Percentiles rank a stretch among this genome's conserved stretches.
These are phyloP conservation scores for Colletotrichum trifolii DNA, from an alignment of 2,329 filamentous ascomycete genomes.

Conservation along the genomic window DNA sequence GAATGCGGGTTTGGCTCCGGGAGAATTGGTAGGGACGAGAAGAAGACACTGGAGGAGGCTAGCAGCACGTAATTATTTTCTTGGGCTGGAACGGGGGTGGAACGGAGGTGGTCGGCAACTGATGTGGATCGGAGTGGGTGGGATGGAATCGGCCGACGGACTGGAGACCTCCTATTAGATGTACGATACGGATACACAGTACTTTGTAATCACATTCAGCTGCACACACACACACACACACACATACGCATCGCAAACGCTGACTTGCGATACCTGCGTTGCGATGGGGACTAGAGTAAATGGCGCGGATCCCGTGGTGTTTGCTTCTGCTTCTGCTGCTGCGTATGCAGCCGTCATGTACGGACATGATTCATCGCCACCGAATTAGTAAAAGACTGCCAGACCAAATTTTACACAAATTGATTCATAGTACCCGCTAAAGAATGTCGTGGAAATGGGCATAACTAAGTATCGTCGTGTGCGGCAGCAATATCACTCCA, in stretches of 20 bases:
- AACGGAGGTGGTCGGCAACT: slow-evolving; percentile 10
- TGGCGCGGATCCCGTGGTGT: too few species aligned
- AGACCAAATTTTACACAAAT: too few species aligned
- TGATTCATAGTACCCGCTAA: slow-evolving; percentile 4
- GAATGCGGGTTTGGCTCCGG: slow-evolving; percentile 9
- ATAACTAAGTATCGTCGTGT: slow-evolving; percentile 29
- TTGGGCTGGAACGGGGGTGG: slow-evolving; percentile 10
- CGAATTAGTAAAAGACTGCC: neutral
- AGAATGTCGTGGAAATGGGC: slow-evolving; percentile 26
- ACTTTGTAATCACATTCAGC: too few species aligned
- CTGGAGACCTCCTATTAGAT: too few species aligned
- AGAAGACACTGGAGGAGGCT: neutral
- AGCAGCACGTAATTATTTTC: slow-evolving; percentile 12
- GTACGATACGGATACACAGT: too few species aligned
- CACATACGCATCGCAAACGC: too few species aligned
- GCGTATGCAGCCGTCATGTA: slow-evolving; percentile 5
- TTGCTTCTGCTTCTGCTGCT: too few species aligned
- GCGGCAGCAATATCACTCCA: too few species aligned
- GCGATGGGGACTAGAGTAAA: too few species aligned
- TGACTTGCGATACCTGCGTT: too few species aligned
- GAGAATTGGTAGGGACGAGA: neutral
- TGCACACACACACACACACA: too few species aligned
- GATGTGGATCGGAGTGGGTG: slow-evolving; percentile 8
- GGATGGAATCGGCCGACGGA: slow-evolving; percentile 22
- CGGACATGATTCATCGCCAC: slow-evolving; percentile 34